phyloP scores from a whole-genome alignment of 73 alveolate species.

The Paramecium caudatum region DNA sequence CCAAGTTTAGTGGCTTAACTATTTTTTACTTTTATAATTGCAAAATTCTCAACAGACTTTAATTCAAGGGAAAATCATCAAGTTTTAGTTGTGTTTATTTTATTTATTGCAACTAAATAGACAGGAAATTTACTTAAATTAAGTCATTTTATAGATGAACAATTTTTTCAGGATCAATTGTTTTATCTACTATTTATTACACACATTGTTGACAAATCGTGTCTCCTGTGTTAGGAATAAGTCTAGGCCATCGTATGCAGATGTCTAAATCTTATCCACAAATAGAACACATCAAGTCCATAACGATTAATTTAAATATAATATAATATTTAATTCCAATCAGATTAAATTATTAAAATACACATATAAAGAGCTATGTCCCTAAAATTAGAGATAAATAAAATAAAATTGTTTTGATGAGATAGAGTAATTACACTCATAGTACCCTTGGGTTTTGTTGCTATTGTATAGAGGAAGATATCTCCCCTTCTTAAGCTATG shows the following conservation, averaged over 20 bases:
- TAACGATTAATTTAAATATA: slow-evolving; percentile 39
- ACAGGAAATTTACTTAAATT: slow-evolving; percentile 9
- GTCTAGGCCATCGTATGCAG: slow-evolving; percentile 42
- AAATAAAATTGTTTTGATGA: no score
- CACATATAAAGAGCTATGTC: no score
- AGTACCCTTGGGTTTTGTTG: no score
- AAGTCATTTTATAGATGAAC: slow-evolving; percentile 35
- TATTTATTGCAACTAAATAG: slow-evolving; percentile 28
- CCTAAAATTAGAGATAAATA: no score
- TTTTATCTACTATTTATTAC: slow-evolving; percentile 16
- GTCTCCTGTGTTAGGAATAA: slow-evolving; percentile 67
- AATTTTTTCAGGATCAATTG: slow-evolving; percentile 50
- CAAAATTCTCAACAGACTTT: slow-evolving; percentile 47
- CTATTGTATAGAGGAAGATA: no score
- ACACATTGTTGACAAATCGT: slow-evolving; percentile 53
- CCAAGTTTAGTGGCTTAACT: background rate
- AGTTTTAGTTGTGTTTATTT: slow-evolving; percentile 18
- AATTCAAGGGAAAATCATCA: slow-evolving; percentile 63
- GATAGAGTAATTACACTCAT: no score
- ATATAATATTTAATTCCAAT: slow-evolving; percentile 17
- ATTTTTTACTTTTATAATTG: background rate
- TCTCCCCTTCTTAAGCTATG: no score
- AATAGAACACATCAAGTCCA: slow-evolving; percentile 64
- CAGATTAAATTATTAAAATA: no score
- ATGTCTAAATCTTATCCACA: slow-evolving; percentile 50